Evolutionary conservation across 139 green algal species (phyloP).

Genomic region (Coelastrella sp.): DNA sequence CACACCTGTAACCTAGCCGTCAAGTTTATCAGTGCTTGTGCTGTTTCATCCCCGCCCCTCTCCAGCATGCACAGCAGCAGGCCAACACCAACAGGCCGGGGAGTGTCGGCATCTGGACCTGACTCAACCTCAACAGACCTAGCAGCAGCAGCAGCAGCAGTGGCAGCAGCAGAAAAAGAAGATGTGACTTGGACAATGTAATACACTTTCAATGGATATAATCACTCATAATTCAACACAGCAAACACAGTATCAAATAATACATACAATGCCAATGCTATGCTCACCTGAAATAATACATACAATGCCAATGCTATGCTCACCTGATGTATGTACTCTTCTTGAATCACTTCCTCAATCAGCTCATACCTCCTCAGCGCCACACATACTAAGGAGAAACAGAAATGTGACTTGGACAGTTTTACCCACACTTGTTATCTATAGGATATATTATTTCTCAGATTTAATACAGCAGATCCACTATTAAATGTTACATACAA

Average conservation of each 20-base stretch:
- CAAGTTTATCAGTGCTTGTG: slow-evolving; percentile 60
- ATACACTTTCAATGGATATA: too few species aligned
- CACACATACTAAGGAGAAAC: not conserved
- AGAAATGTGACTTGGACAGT: not conserved
- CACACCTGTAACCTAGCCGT: slow-evolving; percentile 63
- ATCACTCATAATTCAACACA: too few species aligned
- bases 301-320: not conserved
- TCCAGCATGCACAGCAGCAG: slow-evolving; percentile 88
- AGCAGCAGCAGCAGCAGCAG: not conserved
- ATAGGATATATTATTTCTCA: too few species aligned
- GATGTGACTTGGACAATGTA: not conserved
- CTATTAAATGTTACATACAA: not conserved
- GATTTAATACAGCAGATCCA: too few species aligned
- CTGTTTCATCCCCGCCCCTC: slow-evolving; percentile 62
- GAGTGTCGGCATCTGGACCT: slow-evolving; percentile 81
- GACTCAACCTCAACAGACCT: slow-evolving; percentile 80
- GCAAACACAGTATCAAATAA: not conserved
- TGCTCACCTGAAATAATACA: slow-evolving; percentile 32
- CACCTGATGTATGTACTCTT: slow-evolving; percentile 51
- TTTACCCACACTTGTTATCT: too few species aligned
- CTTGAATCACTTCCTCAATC: too few species aligned
- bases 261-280: not conserved
- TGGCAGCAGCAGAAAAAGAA: not conserved
- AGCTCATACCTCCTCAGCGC: too few species aligned
- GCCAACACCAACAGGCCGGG: slow-evolving; percentile 77